phyloP scores from a whole-genome alignment of 106 monocot genomes.

The Platanthera guangdongensis region DNA sequence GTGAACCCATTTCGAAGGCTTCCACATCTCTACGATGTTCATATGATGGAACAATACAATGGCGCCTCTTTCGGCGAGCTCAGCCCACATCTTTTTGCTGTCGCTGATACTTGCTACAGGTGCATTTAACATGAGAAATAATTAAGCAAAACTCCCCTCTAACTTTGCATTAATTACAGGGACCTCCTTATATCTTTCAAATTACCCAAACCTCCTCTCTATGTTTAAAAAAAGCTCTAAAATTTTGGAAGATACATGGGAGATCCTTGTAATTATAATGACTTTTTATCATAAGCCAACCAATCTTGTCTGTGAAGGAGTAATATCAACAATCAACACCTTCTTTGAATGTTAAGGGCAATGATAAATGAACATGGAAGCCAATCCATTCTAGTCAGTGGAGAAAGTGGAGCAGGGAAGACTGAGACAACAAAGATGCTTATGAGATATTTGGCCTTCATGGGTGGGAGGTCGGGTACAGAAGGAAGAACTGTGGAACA shows the following conservation, averaged over 20 bases:
- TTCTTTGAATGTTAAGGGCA: constrained; percentile 35
- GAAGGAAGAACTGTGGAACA: constrained; percentile 95
- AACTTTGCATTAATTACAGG: too few relatives aligned
- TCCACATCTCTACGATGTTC: constrained; percentile 79
- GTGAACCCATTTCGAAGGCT: constrained; percentile 89
- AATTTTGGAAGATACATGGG: background rate
- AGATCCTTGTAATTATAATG: background rate
- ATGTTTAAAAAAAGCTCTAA: too few relatives aligned
- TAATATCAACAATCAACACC: background rate
- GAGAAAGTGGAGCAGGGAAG: constrained; percentile 95
- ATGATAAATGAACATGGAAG: constrained; percentile 81
- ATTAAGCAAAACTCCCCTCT: too few relatives aligned
- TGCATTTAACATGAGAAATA: constrained; percentile 11
- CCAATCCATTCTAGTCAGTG: constrained; percentile 90
- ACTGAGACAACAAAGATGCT: constrained; percentile 98
- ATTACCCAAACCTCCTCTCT: too few relatives aligned
- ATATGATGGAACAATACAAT: constrained; percentile 98
- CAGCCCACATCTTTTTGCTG: constrained; percentile 84
- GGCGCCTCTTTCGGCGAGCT: constrained; percentile 89
- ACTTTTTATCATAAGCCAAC: background rate
- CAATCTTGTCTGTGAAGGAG: background rate
- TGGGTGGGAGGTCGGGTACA: constrained; percentile 77
- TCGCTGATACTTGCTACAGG: constrained; percentile 95
- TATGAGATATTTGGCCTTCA: constrained; percentile 93
- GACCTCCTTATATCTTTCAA: too few relatives aligned